Percentiles rank a stretch among this genome's conserved stretches.
phyloP scores from a whole-genome alignment of 2,329 filamentous ascomycete genomes.

The Pseudocercospora fuligena region DNA sequence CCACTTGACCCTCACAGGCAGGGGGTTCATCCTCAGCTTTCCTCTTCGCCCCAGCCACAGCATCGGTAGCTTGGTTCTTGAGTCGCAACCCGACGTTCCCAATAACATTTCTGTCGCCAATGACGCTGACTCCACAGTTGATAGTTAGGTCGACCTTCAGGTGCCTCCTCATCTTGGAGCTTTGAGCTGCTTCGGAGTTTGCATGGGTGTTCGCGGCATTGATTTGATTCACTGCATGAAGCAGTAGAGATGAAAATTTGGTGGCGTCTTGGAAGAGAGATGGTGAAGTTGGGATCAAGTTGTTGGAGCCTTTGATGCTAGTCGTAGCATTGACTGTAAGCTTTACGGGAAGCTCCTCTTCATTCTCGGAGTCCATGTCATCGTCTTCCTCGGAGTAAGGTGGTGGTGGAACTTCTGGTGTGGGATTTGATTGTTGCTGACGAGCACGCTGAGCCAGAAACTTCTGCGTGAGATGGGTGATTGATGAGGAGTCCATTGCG shows the following conservation, averaged over 20 bases:
- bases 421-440: slow-evolving; percentile 18
- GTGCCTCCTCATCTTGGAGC: slow-evolving; percentile 47
- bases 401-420: slow-evolving; percentile 31
- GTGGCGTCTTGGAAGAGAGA: slow-evolving; percentile 45
- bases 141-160: slow-evolving; percentile 54
- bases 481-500: slow-evolving; percentile 30
- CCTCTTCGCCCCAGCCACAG: slow-evolving; percentile 38
- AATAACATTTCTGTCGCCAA: slow-evolving; percentile 40
- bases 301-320: slow-evolving; percentile 54
- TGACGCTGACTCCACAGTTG: slow-evolving; percentile 41
- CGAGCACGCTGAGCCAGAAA: slow-evolving; percentile 33
- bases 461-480: slow-evolving; percentile 32
- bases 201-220: slow-evolving; percentile 41
- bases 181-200: slow-evolving; percentile 51
- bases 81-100: slow-evolving; percentile 38
- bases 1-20: slow-evolving; percentile 14
- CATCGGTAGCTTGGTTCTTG: slow-evolving; percentile 25
- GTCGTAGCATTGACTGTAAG: slow-evolving; percentile 57
- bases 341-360: slow-evolving; percentile 46
- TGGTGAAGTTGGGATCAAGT: slow-evolving; percentile 53
- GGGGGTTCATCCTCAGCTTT: slow-evolving; percentile 33
- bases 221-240: slow-evolving; percentile 50
- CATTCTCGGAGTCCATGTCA: slow-evolving; percentile 19
- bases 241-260: slow-evolving; percentile 52
- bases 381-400: slow-evolving; percentile 36